Evolutionary conservation across 2,329 filamentous ascomycete genomes (phyloP).

Genomic region (Xylaria sp.): DNA sequence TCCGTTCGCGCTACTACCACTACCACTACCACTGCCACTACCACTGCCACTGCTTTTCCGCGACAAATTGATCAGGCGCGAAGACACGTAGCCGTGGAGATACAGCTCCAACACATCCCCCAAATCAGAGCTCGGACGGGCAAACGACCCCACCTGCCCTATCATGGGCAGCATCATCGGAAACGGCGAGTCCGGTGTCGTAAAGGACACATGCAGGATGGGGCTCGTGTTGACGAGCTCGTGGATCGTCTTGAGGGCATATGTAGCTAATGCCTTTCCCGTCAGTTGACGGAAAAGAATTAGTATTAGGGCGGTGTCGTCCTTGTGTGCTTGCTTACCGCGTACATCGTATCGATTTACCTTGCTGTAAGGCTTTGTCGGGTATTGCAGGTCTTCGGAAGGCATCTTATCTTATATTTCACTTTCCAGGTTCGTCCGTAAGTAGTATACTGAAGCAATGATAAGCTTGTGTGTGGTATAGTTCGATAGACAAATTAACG

Average conservation of each 20-base stretch:
- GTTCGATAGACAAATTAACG: neutral
- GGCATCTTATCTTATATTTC: conserved; percentile 53
- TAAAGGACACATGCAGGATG: conserved; percentile 85
- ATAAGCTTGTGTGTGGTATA: neutral
- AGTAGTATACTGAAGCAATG: neutral
- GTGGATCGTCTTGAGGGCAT: conserved; percentile 79
- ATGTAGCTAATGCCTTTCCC: conserved; percentile 63
- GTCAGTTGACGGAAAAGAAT: conserved; percentile 34
- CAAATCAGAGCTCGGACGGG: conserved; percentile 66
- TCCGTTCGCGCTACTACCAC: neutral
- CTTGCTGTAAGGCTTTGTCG: conserved; percentile 71
- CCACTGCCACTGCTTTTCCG: conserved; percentile 47
- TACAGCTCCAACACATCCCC: conserved; percentile 79
- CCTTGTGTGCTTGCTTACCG: conserved; percentile 57
- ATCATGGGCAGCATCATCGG: conserved; percentile 87
- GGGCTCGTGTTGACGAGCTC: conserved; percentile 77
- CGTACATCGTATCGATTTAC: conserved; percentile 74
- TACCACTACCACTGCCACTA: too few relatives aligned
- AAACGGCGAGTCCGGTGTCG: conserved; percentile 71
- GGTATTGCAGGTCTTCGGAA: conserved; percentile 65
- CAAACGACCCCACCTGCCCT: conserved; percentile 81
- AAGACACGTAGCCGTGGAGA: conserved; percentile 85
- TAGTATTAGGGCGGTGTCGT: neutral
- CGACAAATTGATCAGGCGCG: conserved; percentile 77
- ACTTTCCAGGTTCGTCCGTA: neutral